These are phyloP conservation scores for Venustampulla echinocandica DNA, from an alignment of 495 filamentous ascomycete genomes.

Conservation along the genomic window DNA sequence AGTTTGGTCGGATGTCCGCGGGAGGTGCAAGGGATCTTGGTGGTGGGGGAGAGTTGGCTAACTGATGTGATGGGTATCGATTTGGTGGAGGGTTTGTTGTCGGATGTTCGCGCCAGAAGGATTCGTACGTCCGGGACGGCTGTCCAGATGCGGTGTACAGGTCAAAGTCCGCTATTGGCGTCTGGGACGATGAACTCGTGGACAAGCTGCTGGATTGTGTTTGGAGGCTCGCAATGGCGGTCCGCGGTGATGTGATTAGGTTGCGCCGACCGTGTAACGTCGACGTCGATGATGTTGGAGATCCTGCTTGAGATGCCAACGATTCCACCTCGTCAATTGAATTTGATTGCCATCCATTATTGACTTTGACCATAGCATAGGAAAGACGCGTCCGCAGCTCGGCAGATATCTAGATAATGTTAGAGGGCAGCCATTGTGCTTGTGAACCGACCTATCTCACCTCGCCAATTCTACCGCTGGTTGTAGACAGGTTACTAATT, in stretches of 20 bases:
- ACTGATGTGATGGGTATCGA: slow-evolving; percentile 4
- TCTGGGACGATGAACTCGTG: slow-evolving; percentile 18
- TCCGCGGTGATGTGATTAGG: slow-evolving; percentile 21
- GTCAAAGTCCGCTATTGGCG: slow-evolving; percentile 26
- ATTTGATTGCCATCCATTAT: slow-evolving; percentile 72
- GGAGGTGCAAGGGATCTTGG: slow-evolving; percentile 46
- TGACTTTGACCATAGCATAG: slow-evolving; percentile 84
- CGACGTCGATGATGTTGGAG: slow-evolving; percentile 46
- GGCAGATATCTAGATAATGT: slow-evolving; percentile 32
- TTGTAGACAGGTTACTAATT: slow-evolving; percentile 38
- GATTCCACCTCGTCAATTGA: slow-evolving; percentile 62
- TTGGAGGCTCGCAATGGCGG: slow-evolving; percentile 23
- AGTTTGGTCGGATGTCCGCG: slow-evolving; percentile 46
- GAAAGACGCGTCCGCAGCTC: slow-evolving; percentile 72
- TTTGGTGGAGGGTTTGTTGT: slow-evolving; percentile 12
- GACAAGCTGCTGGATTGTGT: slow-evolving; percentile 14
- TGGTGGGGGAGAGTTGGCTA: slow-evolving; percentile 6
- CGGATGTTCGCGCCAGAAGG: slow-evolving; percentile 36
- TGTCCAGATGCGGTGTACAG: slow-evolving; percentile 28
- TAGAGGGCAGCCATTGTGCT: slow-evolving; percentile 2
- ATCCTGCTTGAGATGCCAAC: slow-evolving; percentile 51
- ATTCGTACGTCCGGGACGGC: slow-evolving; percentile 31
- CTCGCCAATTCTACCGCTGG: slow-evolving; percentile 63
- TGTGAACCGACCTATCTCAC: slow-evolving; percentile 34
- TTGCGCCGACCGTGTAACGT: slow-evolving; percentile 41